These are phyloP conservation scores for Przewalskia tangutica DNA, from an alignment of 257 asterid genomes.

Conservation along the genomic window DNA sequence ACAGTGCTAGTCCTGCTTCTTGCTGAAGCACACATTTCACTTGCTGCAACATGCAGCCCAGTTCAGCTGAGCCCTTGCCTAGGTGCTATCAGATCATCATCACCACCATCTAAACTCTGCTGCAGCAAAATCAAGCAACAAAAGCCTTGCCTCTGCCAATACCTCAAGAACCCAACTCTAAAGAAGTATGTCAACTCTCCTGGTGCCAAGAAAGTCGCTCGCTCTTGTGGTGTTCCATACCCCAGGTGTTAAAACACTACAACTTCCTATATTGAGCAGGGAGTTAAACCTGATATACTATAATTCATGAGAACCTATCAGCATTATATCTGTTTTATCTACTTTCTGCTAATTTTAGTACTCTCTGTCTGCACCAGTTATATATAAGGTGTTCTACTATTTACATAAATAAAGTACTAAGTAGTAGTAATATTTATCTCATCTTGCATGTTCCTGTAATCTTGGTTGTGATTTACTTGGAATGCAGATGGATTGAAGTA, in stretches of 20 bases:
- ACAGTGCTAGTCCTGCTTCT: conserved; percentile 10
- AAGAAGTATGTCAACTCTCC: conserved; percentile 11
- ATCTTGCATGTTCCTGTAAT: too few species aligned
- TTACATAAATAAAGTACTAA: not conserved
- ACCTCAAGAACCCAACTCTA: conserved; percentile 18
- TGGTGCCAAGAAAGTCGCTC: conserved; percentile 15
- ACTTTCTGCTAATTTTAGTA: not conserved
- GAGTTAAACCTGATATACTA: not conserved
- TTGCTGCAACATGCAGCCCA: not conserved
- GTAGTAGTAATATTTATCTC: too few species aligned
- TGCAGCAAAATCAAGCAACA: conserved; percentile 20
- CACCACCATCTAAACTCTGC: conserved; percentile 15
- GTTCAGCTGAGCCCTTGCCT: conserved; percentile 12
- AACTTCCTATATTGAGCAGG: not conserved
- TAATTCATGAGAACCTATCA: not conserved
- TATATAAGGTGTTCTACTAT: not conserved
- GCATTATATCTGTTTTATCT: not conserved
- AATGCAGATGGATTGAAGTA: too few species aligned
- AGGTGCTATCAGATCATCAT: conserved; percentile 10
- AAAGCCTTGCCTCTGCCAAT: conserved; percentile 23
- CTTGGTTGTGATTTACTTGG: too few species aligned
- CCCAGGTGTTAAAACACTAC: conserved; percentile 18
- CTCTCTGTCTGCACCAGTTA: not conserved
- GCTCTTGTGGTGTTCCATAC: conserved; percentile 13
- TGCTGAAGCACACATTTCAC: too few species aligned